phyloP scores from a whole-genome alignment of 1,284 basidiomycete genomes.

The Athelia psychrophila region DNA sequence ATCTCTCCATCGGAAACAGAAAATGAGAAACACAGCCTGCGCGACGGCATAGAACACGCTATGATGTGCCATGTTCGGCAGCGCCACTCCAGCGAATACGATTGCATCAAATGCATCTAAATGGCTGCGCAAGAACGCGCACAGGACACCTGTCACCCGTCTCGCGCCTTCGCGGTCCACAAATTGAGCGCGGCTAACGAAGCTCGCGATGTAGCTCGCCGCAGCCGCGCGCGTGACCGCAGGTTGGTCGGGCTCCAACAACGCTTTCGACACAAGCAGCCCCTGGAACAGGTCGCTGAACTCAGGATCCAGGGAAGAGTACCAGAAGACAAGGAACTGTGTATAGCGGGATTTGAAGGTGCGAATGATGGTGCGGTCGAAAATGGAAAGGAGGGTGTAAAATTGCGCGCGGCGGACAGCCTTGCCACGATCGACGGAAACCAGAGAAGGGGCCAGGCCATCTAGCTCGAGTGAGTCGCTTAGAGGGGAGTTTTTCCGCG shows the following conservation, averaged over 20 bases:
- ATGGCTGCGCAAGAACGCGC: slow-evolving; percentile 79
- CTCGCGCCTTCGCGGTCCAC: slow-evolving; percentile 78
- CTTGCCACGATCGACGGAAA: slow-evolving; percentile 28
- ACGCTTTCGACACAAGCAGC: slow-evolving; percentile 84
- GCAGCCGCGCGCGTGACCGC: slow-evolving; percentile 84
- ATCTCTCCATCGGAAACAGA: slow-evolving; percentile 97
- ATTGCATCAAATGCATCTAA: slow-evolving; percentile 70
- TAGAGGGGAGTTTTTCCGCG: slow-evolving; percentile 22
- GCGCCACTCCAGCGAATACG: slow-evolving; percentile 33
- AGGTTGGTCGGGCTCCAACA: slow-evolving; percentile 63
- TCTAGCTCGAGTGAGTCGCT: slow-evolving; percentile 15
- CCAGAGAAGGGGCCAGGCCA: slow-evolving; percentile 19
- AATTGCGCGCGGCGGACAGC: slow-evolving; percentile 62
- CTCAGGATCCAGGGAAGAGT: slow-evolving; percentile 83
- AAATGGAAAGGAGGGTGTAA: slow-evolving; percentile 87
- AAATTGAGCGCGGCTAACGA: slow-evolving; percentile 89
- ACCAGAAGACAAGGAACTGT: slow-evolving; percentile 97
- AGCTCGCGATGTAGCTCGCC: slow-evolving; percentile 89
- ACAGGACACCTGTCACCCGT: slow-evolving; percentile 79
- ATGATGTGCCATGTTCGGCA: slow-evolving; percentile 48
- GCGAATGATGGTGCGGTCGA: slow-evolving; percentile 89
- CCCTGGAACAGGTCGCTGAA: slow-evolving; percentile 95
- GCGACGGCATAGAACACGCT: slow-evolving; percentile 90
- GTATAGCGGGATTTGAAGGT: slow-evolving; percentile 98
- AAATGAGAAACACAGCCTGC: slow-evolving; percentile 95